Conservation (phyloP, 176 grass and related monocot genomes). For the maize (Zea mays) region DNA sequence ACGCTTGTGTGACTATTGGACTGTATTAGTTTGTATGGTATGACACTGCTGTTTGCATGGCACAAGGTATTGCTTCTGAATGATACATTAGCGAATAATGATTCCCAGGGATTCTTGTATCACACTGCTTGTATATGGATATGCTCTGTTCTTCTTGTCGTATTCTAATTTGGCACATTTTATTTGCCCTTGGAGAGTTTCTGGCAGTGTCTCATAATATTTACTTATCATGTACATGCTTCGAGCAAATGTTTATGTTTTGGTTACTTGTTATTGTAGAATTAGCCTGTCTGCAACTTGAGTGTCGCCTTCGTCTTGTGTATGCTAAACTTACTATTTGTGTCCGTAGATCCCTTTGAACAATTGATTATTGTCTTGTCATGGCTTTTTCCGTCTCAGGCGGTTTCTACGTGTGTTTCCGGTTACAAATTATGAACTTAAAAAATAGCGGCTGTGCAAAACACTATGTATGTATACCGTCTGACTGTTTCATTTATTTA, state of each 20-base stretch:
- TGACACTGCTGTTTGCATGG: constrained; percentile 8
- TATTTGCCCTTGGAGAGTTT: constrained; percentile 4
- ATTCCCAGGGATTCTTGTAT: not conserved
- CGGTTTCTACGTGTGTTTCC: not conserved
- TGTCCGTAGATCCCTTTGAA: not conserved
- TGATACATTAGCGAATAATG: not conserved
- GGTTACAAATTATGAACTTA: too few relatives aligned
- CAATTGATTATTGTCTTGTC: not conserved
- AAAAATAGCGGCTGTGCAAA: too few relatives aligned
- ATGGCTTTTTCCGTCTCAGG: not conserved
- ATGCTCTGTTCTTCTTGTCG: not conserved
- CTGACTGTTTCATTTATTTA: constrained; percentile 15
- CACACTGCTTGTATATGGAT: not conserved
- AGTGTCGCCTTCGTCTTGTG: not conserved
- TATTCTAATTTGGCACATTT: not conserved
- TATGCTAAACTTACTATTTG: constrained; percentile 14
- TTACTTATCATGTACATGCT: constrained; percentile 8
- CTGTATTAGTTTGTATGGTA: too few relatives aligned
- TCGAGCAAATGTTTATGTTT: constrained; percentile 20
- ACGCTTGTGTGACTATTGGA: constrained; percentile 3
- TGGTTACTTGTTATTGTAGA: constrained; percentile 8
- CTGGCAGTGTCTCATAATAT: not conserved
- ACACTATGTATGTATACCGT: constrained; percentile 16
- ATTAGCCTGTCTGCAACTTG: constrained; percentile 3
- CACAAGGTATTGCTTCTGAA: not conserved